Base-by-base conservation (phyloP, 2,329 filamentous ascomycete genomes). In the Fusarium praegraminearum region DNA sequence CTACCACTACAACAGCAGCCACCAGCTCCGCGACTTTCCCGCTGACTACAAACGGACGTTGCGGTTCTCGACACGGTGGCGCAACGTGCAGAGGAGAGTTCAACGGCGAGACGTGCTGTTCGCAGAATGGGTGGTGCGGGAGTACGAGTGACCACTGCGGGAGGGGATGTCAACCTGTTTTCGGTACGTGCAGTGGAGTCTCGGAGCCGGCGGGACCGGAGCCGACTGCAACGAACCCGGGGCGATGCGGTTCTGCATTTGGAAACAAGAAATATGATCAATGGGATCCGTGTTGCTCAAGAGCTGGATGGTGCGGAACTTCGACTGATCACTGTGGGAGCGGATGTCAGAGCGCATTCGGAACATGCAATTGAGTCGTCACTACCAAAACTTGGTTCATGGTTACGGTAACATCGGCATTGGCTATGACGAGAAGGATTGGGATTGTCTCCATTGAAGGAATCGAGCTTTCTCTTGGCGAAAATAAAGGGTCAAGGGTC, bases 121-220 rank as follows among this genome's bases (percentile, higher is more conserved):
- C 72, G 7, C 32, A 62, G 33, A 62, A 64, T 10, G 72, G 71
- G 7, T 76, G 73, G 73, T 84, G 83, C 67, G 82, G 83, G 36
- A 74, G 76, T 13, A 80, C 78, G 2, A 72, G 73, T 22, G 79
- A 77, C 16, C 80, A 84, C 65, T 84, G 82, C 73, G 76, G 75
- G 15, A 70, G 69, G 3, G 81, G 80, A 6, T 83, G 82, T 62
- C 81, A 83, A 67, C 66, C 76, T 4, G 70, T 61, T 2, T 80
- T 71, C 28, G 78, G 78, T 1, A 73, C 59, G 5, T 79, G 77
- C 30, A 69, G 61, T 2, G 61, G 56, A 4, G 40, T 47, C 11
- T 57, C 61, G 9, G 69, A 70, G 58, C 72, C 65, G 30, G 72
- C 53, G 5, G 41, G 41, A 5, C 53, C 62, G 41, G 62, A 46